Conservation (phyloP, 2,329 filamentous ascomycete species). For the Microcyclosporella mali region DNA sequence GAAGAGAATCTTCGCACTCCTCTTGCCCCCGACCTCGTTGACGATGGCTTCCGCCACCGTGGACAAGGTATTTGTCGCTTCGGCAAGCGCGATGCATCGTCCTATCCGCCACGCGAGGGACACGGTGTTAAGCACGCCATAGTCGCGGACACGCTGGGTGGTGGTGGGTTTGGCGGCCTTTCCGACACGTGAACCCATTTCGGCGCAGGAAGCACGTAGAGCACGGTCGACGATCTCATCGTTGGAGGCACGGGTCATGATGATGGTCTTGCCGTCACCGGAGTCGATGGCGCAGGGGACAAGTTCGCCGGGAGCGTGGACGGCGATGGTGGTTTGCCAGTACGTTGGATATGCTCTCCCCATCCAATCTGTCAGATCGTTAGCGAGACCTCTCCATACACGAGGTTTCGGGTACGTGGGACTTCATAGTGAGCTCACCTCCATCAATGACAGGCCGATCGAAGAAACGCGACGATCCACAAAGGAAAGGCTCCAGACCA, state of each 20-base stretch:
- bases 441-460: slow-evolving; percentile 39
- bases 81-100: slow-evolving; percentile 50
- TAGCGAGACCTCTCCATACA: too few species aligned
- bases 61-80: slow-evolving; percentile 46
- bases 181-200: slow-evolving; percentile 40
- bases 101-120: slow-evolving; percentile 50
- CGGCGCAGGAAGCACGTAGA: slow-evolving; percentile 32
- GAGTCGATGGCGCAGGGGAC: slow-evolving; percentile 43
- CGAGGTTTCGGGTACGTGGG: too few species aligned
- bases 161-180: slow-evolving; percentile 38
- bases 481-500: slow-evolving; percentile 53
- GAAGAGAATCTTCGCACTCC: slow-evolving; percentile 53
- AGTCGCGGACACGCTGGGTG: slow-evolving; percentile 32
- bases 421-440: too few species aligned
- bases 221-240: slow-evolving; percentile 40
- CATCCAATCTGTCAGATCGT: slow-evolving; percentile 35
- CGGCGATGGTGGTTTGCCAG: slow-evolving; percentile 43
- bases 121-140: slow-evolving; percentile 37
- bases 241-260: slow-evolving; percentile 39
- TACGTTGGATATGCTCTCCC: slow-evolving; percentile 43
- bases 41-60: slow-evolving; percentile 54
- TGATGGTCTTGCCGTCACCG: slow-evolving; percentile 40
- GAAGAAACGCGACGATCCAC: slow-evolving; percentile 50
- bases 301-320: slow-evolving; percentile 36
- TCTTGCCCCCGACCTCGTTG: slow-evolving; percentile 50